These are phyloP conservation scores for Chlorencoelia australis DNA, from an alignment of 2,329 filamentous ascomycete genomes.

Conservation along the genomic window DNA sequence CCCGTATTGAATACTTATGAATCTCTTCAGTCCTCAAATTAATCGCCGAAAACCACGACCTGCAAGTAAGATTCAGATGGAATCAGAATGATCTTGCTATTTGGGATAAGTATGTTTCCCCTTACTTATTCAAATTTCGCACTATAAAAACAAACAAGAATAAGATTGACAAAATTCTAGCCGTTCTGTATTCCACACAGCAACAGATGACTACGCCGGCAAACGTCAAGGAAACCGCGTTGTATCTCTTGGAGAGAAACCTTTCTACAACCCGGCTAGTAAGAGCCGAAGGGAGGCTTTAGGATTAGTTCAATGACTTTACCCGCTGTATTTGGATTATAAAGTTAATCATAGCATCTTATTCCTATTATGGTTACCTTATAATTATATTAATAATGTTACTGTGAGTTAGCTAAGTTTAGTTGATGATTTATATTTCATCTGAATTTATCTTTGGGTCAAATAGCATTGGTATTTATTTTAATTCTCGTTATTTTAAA, in stretches of 20 bases:
- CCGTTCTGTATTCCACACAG: no score
- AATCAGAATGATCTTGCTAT: conserved; percentile 38
- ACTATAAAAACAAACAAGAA: not conserved
- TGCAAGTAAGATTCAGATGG: conserved; percentile 35
- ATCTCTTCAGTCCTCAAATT: conserved; percentile 31
- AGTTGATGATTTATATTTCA: no score
- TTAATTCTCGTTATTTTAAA: no score
- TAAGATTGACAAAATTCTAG: conserved; percentile 1
- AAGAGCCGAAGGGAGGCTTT: not conserved
- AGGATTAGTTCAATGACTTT: no score
- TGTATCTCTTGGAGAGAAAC: conserved; percentile 38
- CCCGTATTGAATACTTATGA: conserved; percentile 37
- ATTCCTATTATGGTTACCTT: no score
- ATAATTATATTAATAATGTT: no score
- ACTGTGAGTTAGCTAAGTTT: no score
- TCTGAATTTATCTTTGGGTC: no score
- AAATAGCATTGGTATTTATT: no score
- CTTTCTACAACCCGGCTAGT: conserved; percentile 33
- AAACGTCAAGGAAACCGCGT: conserved; percentile 35
- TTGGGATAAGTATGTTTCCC: conserved; percentile 47
- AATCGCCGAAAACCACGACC: conserved; percentile 38
- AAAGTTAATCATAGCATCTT: no score
- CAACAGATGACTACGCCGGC: conserved; percentile 49
- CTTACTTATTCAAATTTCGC: not conserved
- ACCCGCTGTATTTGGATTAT: no score